Base-by-base conservation (phyloP, 352 stramenopile species). In the Halophytophthora batemanensis region DNA sequence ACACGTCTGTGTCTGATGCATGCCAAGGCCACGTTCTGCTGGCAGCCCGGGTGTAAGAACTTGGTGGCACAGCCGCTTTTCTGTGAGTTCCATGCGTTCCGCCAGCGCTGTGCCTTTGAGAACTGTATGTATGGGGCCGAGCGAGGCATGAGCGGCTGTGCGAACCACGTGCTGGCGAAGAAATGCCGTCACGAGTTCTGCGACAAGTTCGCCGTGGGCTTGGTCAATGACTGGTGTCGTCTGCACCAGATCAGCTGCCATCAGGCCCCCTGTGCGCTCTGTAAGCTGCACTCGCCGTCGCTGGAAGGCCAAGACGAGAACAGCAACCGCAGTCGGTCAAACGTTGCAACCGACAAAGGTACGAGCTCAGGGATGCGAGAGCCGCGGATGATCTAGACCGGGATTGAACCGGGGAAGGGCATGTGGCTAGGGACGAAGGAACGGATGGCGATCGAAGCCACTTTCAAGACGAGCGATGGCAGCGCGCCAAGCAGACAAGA, bases 121-220 rank as follows among this genome's bases (percentile, higher is more conserved):
- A 66, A 66, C 5, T 90, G 79, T 39, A 58, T 62, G 31, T 76
- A 76, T 45, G 59, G 41, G 6, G 62, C 74, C 0, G 61, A 66
- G 21, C 47, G 53, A 13, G 47, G 64, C 48, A 45, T 33, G 13
- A 80, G 71, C 25, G 74, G 77, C 22, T 90, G 79, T 43, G 21
- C 57, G 25, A 60, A 70, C 28, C 79, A 90, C 51, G 45, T 31
- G 10, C 56, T 74, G 53, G 72, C 69, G 19, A 55, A 49, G 12
- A 67, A 61, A 19, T 90, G 79, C 48, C 68, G 68, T 43, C 79
- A 90, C 41, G 66, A 69, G 11, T 65, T 77, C 38, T 90, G 79
- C 45, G 74, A 74, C 43, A 86, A 90, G 47, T 87, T 86, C 55
- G 70, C 67, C 5, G 63, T 65, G n/a, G 55, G 59, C 7, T 51